Conservation (phyloP, 208 protist genomes). For the Acanthamoeba healyi region DNA sequence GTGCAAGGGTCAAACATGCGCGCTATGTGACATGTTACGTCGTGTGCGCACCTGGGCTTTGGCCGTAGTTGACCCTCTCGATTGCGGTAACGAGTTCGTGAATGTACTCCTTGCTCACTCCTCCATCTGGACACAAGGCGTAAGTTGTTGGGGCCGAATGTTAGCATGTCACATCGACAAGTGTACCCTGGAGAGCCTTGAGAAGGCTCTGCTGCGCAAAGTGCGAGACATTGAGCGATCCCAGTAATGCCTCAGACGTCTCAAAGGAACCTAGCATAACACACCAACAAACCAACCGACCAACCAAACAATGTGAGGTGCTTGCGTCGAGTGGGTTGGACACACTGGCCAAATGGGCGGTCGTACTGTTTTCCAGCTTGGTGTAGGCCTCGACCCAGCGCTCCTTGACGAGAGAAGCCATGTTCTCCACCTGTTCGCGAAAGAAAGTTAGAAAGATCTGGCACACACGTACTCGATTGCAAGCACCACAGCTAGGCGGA, state of each 20-base stretch:
- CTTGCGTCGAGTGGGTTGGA: too few relatives aligned
- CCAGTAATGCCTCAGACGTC: conserved; percentile 6
- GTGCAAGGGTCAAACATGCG: not conserved
- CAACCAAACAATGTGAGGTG: not conserved
- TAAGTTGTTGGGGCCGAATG: too few relatives aligned
- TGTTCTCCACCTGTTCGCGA: conserved; percentile 7
- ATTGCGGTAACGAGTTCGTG: conserved; percentile 35
- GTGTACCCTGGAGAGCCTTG: not conserved
- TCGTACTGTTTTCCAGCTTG: not conserved
- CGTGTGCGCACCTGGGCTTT: not conserved
- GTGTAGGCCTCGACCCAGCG: conserved; percentile 26
- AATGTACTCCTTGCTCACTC: conserved; percentile 6
- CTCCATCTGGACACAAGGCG: not conserved
- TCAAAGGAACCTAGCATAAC: not conserved
- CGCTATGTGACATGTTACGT: not conserved
- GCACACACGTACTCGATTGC: too few relatives aligned
- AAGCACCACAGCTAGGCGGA: not conserved
- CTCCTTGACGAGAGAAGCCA: not conserved
- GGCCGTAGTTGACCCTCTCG: conserved; percentile 59
- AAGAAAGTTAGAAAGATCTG: too few relatives aligned
- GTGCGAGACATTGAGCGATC: not conserved
- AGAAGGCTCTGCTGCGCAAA: conserved; percentile 4
- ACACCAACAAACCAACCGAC: not conserved
- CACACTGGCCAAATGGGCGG: not conserved
- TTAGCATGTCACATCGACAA: too few relatives aligned